A percentile compares a stretch with the other conserved stretches of the same genome.
These are phyloP conservation scores for Fusarium secorum DNA, from an alignment of 2,329 filamentous ascomycete species.

Conservation along the genomic window DNA sequence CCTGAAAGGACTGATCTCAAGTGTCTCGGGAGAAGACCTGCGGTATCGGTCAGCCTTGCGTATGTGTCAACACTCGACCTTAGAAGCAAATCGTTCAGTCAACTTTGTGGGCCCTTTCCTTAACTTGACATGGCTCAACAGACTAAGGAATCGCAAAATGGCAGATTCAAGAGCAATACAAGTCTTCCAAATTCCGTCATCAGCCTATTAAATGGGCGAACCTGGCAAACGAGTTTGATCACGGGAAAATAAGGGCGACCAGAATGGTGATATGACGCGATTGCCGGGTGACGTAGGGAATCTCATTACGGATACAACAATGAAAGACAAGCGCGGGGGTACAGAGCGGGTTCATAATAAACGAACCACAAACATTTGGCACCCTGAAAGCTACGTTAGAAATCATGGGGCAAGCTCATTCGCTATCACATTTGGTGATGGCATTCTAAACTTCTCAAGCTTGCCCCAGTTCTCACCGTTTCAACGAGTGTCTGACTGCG, in stretches of 20 bases:
- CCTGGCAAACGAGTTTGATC: conserved; percentile 13
- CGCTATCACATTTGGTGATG: conserved; percentile 2
- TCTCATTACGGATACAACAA: conserved; percentile 18
- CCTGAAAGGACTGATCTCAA: conserved; percentile 18
- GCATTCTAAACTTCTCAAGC: conserved; percentile 10
- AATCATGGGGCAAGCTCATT: conserved; percentile 14
- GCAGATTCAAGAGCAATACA: background rate
- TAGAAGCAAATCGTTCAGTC: background rate
- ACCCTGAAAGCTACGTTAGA: conserved; percentile 9
- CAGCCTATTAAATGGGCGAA: background rate
- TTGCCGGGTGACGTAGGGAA: conserved; percentile 40
- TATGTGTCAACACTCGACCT: conserved; percentile 7
- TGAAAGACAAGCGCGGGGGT: conserved; percentile 24
- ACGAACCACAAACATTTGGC: conserved; percentile 6
- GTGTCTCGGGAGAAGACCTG: conserved; percentile 26
- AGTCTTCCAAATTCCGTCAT: conserved; percentile 1
- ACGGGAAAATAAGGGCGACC: conserved; percentile 22
- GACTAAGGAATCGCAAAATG: background rate
- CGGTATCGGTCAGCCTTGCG: conserved; percentile 26
- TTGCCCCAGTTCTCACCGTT: background rate
- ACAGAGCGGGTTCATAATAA: conserved; percentile 8
- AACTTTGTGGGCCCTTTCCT: background rate
- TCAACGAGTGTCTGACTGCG: conserved; percentile 8
- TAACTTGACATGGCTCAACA: background rate
- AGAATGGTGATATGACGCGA: conserved; percentile 30